Evolutionary conservation across 768 basidiomycete genomes (phyloP).

Genomic region (Cyclocybe cylindracea): DNA sequence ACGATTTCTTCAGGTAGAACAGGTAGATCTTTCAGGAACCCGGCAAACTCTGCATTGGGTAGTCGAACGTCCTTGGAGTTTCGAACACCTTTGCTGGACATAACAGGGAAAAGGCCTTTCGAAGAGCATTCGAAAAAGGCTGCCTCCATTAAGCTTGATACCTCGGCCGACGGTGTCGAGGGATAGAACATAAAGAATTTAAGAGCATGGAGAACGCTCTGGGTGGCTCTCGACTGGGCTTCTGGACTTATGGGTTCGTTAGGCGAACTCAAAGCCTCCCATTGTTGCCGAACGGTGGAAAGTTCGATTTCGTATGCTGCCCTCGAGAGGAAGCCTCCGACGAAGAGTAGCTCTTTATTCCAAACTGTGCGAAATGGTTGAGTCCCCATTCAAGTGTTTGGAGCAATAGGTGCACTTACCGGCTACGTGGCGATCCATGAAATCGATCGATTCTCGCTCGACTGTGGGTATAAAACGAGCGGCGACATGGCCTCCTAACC

Average conservation of each 20-base stretch:
- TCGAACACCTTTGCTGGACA: constrained; percentile 75
- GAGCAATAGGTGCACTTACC: constrained; percentile 37
- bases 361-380: constrained; percentile 51
- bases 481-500: constrained; percentile 63
- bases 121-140: constrained; percentile 75
- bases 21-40: constrained; percentile 79
- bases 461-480: constrained; percentile 95
- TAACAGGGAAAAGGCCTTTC: constrained; percentile 58
- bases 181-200: constrained; percentile 88
- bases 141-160: constrained; percentile 68
- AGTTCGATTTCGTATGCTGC: constrained; percentile 87
- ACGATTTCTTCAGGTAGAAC: constrained; percentile 66
- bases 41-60: constrained; percentile 67
- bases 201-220: constrained; percentile 74
- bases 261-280: constrained; percentile 47
- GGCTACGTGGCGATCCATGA: constrained; percentile 84
- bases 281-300: constrained; percentile 54
- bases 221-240: constrained; percentile 50
- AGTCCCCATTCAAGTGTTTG: constrained; percentile 1
- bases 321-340: constrained; percentile 83
- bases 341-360: constrained; percentile 87
- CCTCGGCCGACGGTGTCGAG: constrained; percentile 84
- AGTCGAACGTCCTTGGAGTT: constrained; percentile 68
- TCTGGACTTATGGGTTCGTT: constrained; percentile 36
- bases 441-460: constrained; percentile 90